Percentiles rank a stretch among this genome's conserved stretches.
These are phyloP conservation scores for Jaltomata sinuosa DNA, from an alignment of 257 asterid species.

Conservation along the genomic window DNA sequence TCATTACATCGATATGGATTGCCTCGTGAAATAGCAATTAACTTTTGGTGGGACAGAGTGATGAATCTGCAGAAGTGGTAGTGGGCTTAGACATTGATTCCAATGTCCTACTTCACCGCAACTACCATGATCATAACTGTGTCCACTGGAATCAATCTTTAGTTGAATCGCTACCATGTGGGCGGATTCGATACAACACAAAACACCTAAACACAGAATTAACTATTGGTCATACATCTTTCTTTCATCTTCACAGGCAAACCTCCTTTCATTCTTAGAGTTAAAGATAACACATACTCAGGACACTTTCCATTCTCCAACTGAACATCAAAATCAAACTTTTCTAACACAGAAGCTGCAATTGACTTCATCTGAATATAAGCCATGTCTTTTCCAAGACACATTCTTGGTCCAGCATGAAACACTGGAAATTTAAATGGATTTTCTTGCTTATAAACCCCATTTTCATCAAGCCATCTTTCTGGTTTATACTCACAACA, in stretches of 20 bases:
- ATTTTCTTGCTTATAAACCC: constrained; percentile 49
- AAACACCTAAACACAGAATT: not conserved
- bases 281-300: constrained; percentile 54
- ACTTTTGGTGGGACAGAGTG: not conserved
- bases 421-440: constrained; percentile 66
- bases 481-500: constrained; percentile 74
- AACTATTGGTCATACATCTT: constrained; percentile 9
- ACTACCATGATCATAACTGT: not conserved
- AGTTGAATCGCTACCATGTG: not conserved
- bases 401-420: constrained; percentile 86
- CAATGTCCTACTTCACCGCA: not conserved
- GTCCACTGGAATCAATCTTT: not conserved
- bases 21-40: not conserved
- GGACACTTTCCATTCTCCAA: constrained; percentile 54
- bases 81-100: not conserved
- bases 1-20: not conserved
- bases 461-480: constrained; percentile 84
- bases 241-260: constrained; percentile 48
- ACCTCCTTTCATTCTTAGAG: constrained; percentile 78
- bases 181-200: not conserved
- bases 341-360: constrained; percentile 66
- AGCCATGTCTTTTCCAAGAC: constrained; percentile 92
- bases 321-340: constrained; percentile 38
- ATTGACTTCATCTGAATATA: constrained; percentile 86
- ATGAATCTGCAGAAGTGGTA: no score